phyloP scores from a whole-genome alignment of 1,139 yeast genomes.

The Komagataea norvegica region DNA sequence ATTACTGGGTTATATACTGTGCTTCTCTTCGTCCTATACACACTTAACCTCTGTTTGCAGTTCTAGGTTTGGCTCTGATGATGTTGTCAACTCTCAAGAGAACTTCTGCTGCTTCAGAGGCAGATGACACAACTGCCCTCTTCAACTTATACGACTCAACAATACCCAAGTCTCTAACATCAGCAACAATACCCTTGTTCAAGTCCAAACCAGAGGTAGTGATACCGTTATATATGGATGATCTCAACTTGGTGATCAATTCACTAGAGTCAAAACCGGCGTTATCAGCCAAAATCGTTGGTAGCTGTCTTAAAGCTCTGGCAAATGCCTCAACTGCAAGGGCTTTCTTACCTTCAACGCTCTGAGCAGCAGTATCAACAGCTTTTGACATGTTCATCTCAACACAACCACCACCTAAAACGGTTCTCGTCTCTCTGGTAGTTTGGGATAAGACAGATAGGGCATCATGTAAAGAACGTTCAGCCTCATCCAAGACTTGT shows the following conservation, averaged over 20 bases:
- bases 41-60: conserved; percentile 65
- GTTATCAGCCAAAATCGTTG: conserved; percentile 92
- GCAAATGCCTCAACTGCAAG: conserved; percentile 95
- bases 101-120: conserved; percentile 96
- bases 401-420: conserved; percentile 96
- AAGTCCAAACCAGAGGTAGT: conserved; percentile 88
- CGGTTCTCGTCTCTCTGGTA: conserved; percentile 89
- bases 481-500: conserved; percentile 94
- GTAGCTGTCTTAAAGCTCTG: conserved; percentile 88
- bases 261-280: conserved; percentile 97
- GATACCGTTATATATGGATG: conserved; percentile 91
- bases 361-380: conserved; percentile 92
- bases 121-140: conserved; percentile 92
- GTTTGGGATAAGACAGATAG: conserved; percentile 93
- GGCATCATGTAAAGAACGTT: conserved; percentile 96
- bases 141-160: conserved; percentile 91
- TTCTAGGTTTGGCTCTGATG: conserved; percentile 94
- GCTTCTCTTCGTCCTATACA: not conserved
- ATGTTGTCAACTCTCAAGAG: conserved; percentile 92
- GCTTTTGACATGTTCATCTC: conserved; percentile 99
- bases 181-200: conserved; percentile 77
- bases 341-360: conserved; percentile 89
- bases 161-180: conserved; percentile 90
- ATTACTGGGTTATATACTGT: no score
- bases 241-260: conserved; percentile 81